Conservation (phyloP, 495 filamentous ascomycete genomes). For the Penicillium cataractarum region DNA sequence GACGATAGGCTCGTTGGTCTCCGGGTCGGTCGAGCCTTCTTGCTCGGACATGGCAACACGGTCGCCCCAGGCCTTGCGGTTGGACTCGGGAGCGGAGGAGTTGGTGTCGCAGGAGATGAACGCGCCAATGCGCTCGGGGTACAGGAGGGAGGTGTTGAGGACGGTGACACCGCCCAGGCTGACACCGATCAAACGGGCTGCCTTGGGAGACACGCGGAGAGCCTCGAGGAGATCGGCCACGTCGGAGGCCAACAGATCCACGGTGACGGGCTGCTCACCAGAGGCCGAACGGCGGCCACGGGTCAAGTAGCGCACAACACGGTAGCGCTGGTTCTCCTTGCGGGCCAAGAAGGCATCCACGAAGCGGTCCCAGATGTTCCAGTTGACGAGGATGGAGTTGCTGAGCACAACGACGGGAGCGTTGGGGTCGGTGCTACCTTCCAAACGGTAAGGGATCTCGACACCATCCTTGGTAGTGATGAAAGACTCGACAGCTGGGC, state of each 20-base stretch:
- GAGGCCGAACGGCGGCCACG: constrained; percentile 59
- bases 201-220: constrained; percentile 59
- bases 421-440: constrained; percentile 64
- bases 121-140: constrained; percentile 58
- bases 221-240: constrained; percentile 60
- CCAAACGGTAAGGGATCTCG: constrained; percentile 69
- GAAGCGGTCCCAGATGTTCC: constrained; percentile 78
- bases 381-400: constrained; percentile 74
- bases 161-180: constrained; percentile 77
- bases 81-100: constrained; percentile 64
- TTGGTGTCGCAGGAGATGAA: constrained; percentile 83
- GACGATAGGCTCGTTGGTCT: constrained; percentile 56
- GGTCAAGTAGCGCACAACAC: constrained; percentile 71
- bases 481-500: constrained; percentile 63
- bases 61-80: constrained; percentile 75
- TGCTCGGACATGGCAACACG: constrained; percentile 69
- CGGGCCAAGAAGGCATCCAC: constrained; percentile 61
- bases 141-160: constrained; percentile 68
- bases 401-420: constrained; percentile 71
- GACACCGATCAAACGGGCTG: constrained; percentile 69
- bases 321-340: constrained; percentile 61
- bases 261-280: constrained; percentile 52
- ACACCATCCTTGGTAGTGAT: constrained; percentile 70
- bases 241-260: constrained; percentile 70
- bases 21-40: constrained; percentile 46